Percentiles rank a stretch among this genome's conserved stretches.
Conservation (phyloP, 116 monocot species). For the Trichopus zeylanicus region DNA sequence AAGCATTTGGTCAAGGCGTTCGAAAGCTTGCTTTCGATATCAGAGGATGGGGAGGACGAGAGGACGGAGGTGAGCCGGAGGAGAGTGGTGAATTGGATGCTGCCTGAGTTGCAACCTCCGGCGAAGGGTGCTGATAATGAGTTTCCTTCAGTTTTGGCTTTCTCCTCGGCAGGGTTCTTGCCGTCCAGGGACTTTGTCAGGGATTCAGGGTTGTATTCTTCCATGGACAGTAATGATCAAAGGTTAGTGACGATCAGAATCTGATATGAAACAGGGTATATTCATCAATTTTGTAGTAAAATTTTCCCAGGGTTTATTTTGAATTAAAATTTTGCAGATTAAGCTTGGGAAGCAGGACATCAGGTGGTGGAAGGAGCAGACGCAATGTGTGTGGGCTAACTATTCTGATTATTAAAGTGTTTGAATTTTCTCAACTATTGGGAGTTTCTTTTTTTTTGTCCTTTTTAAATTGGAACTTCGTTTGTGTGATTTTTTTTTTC, state of each 20-base stretch:
- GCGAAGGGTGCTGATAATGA: constrained; percentile 5
- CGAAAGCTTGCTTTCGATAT: constrained; percentile 54
- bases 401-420: not conserved
- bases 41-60: constrained; percentile 18
- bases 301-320: constrained; percentile 1
- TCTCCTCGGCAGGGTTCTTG: constrained; percentile 33
- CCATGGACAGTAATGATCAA: constrained; percentile 36
- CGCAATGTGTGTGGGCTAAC: constrained; percentile 41
- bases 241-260: constrained; percentile 29
- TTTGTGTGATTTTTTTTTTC: too few species aligned
- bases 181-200: constrained; percentile 16
- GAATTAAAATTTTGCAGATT: constrained; percentile 21
- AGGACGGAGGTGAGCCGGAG: constrained; percentile 8
- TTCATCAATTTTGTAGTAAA: not conserved
- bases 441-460: not conserved
- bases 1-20: constrained; percentile 87
- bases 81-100: constrained; percentile 31
- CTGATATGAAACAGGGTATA: not conserved
- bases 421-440: not conserved
- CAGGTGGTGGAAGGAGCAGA: constrained; percentile 35
- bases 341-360: constrained; percentile 58
- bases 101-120: constrained; percentile 44
- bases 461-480: not conserved
- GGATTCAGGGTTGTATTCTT: constrained; percentile 42
- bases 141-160: constrained; percentile 12